phyloP scores from a whole-genome alignment of 768 basidiomycete species.

The Mycena haematopus region DNA sequence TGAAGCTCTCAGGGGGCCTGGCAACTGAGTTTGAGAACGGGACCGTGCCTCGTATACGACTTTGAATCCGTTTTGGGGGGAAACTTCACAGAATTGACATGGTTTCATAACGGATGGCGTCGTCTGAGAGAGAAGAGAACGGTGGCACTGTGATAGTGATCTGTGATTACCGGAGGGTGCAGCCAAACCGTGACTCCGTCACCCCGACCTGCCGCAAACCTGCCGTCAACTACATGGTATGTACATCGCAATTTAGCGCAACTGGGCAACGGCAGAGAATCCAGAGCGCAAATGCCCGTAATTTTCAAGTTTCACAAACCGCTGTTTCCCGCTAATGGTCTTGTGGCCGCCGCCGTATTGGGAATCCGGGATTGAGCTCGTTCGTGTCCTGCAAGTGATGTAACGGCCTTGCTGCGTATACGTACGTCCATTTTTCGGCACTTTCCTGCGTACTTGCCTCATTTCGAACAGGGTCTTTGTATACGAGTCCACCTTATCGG shows the following conservation, averaged over 20 bases:
- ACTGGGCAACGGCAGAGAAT: constrained; percentile 78
- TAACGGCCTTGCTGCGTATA: no score
- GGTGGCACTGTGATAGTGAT: not conserved
- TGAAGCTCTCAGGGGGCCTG: no score
- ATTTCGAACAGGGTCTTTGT: no score
- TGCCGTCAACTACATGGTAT: not conserved
- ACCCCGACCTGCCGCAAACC: no score
- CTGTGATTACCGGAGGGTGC: constrained; percentile 52
- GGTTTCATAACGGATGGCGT: constrained; percentile 55
- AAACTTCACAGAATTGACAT: constrained; percentile 55
- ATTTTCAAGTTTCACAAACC: constrained; percentile 70
- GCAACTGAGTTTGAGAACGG: not conserved
- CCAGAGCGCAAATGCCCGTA: constrained; percentile 87
- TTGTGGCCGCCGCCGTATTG: no score
- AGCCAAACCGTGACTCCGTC: constrained; percentile 53
- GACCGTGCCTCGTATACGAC: constrained; percentile 55
- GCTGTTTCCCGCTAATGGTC: no score
- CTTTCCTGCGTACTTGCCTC: no score
- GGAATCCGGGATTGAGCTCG: no score
- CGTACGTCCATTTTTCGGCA: no score
- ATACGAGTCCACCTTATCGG: no score
- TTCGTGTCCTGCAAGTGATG: not conserved
- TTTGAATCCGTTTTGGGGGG: constrained; percentile 49
- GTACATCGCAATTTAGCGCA: not conserved
- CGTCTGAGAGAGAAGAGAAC: not conserved